Percentiles rank a stretch among this genome's conserved stretches.
These are phyloP conservation scores for Candida ortonii DNA, from an alignment of 805 yeast species.

Conservation along the genomic window DNA sequence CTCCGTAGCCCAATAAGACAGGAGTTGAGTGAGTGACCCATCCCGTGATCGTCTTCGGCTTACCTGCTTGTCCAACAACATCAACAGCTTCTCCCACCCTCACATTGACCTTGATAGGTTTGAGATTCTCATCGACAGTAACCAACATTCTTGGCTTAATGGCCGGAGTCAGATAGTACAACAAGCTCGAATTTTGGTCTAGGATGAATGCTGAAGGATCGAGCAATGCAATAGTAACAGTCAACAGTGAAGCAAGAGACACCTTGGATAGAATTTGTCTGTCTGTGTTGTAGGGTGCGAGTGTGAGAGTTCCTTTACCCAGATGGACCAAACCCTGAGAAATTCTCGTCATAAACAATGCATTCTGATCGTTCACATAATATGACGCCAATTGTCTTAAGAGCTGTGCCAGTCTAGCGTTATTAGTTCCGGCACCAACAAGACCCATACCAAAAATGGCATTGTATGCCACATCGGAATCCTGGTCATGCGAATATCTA, in stretches of 20 bases:
- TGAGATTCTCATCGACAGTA: conserved; percentile 86
- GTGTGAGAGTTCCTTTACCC: conserved; percentile 92
- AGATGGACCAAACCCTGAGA: conserved; percentile 93
- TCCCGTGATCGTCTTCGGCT: conserved; percentile 97
- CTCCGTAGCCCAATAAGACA: conserved; percentile 88
- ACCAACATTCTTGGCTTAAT: conserved; percentile 90
- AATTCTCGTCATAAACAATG: conserved; percentile 86
- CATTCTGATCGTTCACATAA: conserved; percentile 85
- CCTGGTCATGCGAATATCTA: conserved; percentile 94
- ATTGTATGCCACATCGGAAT: conserved; percentile 88
- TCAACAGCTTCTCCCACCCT: conserved; percentile 99
- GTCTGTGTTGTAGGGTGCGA: conserved; percentile 87
- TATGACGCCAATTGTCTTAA: conserved; percentile 92
- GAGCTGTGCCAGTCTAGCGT: conserved; percentile 95
- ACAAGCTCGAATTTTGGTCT: conserved; percentile 69
- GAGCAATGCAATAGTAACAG: conserved; percentile 77
- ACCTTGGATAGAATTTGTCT: conserved; percentile 84
- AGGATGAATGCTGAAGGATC: conserved; percentile 83
- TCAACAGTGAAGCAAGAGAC: conserved; percentile 82
- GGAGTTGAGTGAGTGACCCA: conserved; percentile 99
- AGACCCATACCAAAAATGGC: conserved; percentile 97
- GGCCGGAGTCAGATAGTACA: conserved; percentile 83
- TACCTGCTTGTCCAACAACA: conserved; percentile 98
- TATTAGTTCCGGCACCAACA: conserved; percentile 98
- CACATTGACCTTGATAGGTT: conserved; percentile 92